These are phyloP conservation scores for Nematocida minor DNA, from an alignment of 371 early-diverging fungal genomes.

Conservation along the genomic window DNA sequence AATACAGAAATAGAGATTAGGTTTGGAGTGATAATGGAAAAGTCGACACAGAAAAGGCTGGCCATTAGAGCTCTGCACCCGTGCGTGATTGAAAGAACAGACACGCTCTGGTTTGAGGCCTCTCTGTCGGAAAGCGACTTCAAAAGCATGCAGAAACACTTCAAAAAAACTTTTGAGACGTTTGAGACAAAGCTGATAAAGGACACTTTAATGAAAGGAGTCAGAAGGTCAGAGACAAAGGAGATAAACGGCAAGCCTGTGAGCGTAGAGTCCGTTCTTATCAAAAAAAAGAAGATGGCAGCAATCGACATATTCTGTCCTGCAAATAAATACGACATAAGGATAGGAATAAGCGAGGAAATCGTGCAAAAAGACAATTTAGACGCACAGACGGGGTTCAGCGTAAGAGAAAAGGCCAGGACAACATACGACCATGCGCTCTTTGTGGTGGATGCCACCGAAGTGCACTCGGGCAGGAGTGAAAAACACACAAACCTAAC, in stretches of 20 bases:
- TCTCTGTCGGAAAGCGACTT: conserved; percentile 6
- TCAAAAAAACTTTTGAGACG: background rate
- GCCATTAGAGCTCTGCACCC: conserved; percentile 12
- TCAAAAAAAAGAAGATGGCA: conserved; percentile 25
- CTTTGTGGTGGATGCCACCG: conserved; percentile 27
- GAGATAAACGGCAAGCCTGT: conserved; percentile 20
- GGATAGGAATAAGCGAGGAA: conserved; percentile 45
- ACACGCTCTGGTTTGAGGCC: conserved; percentile 34
- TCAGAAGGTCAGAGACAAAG: conserved; percentile 24
- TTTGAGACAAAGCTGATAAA: conserved; percentile 5
- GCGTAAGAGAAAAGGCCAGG: conserved; percentile 16
- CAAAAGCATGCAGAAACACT: background rate
- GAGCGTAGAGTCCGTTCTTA: background rate
- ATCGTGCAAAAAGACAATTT: conserved; percentile 30
- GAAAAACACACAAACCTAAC: background rate
- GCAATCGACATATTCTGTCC: conserved; percentile 42
- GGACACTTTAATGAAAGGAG: conserved; percentile 30
- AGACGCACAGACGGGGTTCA: background rate
- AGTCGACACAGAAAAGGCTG: conserved; percentile 16
- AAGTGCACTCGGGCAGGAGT: background rate
- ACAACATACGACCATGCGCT: background rate
- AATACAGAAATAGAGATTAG: conserved; percentile 43
- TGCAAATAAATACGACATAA: conserved; percentile 9
- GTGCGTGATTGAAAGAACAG: conserved; percentile 27
- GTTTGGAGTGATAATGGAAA: conserved; percentile 30